These are phyloP conservation scores for Serendipita vermifera DNA, from an alignment of 768 basidiomycete genomes.

Conservation along the genomic window DNA sequence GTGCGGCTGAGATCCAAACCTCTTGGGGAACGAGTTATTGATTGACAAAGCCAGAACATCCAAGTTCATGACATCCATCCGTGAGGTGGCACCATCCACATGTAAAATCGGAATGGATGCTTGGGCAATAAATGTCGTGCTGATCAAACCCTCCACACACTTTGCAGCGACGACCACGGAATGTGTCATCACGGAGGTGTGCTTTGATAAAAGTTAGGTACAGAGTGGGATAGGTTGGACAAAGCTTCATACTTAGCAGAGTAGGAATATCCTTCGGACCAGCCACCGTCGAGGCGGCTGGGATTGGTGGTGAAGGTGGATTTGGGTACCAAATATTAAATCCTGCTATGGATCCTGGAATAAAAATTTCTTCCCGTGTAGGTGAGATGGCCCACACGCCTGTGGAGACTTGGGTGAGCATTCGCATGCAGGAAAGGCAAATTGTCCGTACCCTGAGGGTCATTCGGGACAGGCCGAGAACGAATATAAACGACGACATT, in stretches of 20 bases:
- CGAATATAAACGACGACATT: constrained; percentile 4
- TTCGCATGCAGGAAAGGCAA: no score
- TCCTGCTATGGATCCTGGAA: neutral
- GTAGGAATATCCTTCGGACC: no score
- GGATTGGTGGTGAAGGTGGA: neutral
- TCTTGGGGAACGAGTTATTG: neutral
- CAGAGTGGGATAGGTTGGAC: no score
- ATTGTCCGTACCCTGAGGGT: neutral
- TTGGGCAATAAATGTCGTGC: neutral
- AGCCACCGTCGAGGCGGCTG: no score
- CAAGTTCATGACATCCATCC: neutral
- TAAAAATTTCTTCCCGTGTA: neutral
- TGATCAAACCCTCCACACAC: neutral
- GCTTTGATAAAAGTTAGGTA: neutral
- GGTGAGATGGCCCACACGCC: neutral
- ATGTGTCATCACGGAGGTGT: neutral
- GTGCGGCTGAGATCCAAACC: no score
- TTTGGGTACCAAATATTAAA: neutral
- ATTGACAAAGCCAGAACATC: neutral
- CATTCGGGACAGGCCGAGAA: neutral
- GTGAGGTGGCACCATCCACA: neutral
- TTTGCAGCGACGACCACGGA: neutral
- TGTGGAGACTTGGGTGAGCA: no score
- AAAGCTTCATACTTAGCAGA: no score
- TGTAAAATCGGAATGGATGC: neutral